phyloP scores from a whole-genome alignment of 768 basidiomycete species.

The Termitomyces bulborhizus region DNA sequence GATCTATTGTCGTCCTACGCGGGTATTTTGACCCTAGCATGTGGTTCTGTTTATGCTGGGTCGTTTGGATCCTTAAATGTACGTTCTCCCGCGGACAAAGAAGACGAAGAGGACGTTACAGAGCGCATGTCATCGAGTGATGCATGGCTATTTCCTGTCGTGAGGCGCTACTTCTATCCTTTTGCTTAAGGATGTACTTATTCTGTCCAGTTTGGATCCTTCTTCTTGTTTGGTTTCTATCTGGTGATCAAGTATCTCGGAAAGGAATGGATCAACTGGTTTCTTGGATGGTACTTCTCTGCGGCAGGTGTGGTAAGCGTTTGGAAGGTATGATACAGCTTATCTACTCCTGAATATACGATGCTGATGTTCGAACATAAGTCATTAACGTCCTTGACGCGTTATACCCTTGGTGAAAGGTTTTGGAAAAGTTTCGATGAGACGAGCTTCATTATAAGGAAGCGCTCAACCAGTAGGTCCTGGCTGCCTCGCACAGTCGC shows the following conservation, averaged over 20 bases:
- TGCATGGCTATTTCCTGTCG: slow-evolving; percentile 73
- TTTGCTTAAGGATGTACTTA: not conserved
- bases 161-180: slow-evolving; percentile 27
- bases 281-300: slow-evolving; percentile 73
- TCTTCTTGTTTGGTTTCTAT: slow-evolving; percentile 63
- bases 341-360: not conserved
- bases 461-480: slow-evolving; percentile 37
- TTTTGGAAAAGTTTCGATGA: slow-evolving; percentile 56
- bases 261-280: slow-evolving; percentile 75
- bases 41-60: slow-evolving; percentile 62
- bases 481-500: not conserved
- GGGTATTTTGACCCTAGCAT: slow-evolving; percentile 62
- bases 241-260: slow-evolving; percentile 69
- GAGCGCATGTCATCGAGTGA: slow-evolving; percentile 61
- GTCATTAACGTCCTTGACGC: slow-evolving; percentile 47
- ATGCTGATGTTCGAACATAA: slow-evolving; percentile 17
- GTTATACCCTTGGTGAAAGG: slow-evolving; percentile 39
- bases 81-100: slow-evolving; percentile 31
- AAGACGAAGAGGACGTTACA: slow-evolving; percentile 53
- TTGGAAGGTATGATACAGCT: slow-evolving; percentile 47
- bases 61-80: slow-evolving; percentile 66
- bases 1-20: slow-evolving; percentile 61
- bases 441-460: slow-evolving; percentile 36
- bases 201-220: slow-evolving; percentile 56
- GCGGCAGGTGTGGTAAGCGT: slow-evolving; percentile 59